Evolutionary conservation across 2,329 filamentous ascomycete species (phyloP).

Genomic region (Fusarium vanettenii): DNA sequence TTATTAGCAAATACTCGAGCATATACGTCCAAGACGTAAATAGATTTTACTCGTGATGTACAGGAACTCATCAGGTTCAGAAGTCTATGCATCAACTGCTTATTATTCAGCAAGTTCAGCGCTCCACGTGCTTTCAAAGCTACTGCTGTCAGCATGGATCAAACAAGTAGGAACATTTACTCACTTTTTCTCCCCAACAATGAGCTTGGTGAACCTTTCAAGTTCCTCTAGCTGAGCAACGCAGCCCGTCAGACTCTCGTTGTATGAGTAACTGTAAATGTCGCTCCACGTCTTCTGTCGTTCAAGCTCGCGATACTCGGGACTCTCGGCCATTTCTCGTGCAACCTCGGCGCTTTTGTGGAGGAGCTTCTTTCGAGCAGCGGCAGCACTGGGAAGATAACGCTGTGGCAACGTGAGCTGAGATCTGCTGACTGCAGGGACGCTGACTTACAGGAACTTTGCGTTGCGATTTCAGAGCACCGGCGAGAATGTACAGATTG

Average conservation of each 20-base stretch:
- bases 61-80: too few species aligned
- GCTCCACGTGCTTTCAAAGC: conserved; percentile 48
- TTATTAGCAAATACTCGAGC: too few species aligned
- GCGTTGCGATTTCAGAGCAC: conserved; percentile 62
- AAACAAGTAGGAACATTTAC: background rate
- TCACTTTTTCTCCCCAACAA: conserved; percentile 66
- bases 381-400: conserved; percentile 67
- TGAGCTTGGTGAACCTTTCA: conserved; percentile 67
- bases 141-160: conserved; percentile 28
- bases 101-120: conserved; percentile 27
- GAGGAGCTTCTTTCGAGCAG: conserved; percentile 63
- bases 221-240: conserved; percentile 65
- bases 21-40: too few species aligned
- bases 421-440: background rate
- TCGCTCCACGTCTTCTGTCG: conserved; percentile 63
- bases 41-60: background rate
- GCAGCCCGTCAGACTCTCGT: conserved; percentile 65
- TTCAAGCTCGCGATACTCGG: conserved; percentile 40
- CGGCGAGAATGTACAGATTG: conserved; percentile 68
- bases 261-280: conserved; percentile 67
- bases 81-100: background rate
- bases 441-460: conserved; percentile 58
- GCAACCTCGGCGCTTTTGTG: conserved; percentile 63
- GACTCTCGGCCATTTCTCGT: conserved; percentile 42
- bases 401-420: conserved; percentile 44